These are phyloP conservation scores for Arabidopsis suecica DNA, from an alignment of 345 rosid genomes.

Conservation along the genomic window DNA sequence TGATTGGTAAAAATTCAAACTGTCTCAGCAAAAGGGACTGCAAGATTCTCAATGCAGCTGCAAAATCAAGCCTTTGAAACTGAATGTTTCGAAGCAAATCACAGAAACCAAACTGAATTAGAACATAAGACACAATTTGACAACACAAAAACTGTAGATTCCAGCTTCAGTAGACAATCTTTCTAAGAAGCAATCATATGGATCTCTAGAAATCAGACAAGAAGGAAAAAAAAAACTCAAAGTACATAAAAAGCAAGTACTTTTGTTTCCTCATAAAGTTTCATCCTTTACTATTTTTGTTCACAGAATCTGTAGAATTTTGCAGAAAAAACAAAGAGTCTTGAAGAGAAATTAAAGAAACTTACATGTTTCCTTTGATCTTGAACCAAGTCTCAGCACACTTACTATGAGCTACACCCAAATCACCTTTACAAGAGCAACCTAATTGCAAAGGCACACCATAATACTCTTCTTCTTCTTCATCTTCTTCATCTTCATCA, in stretches of 20 bases:
- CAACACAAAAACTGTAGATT: slow-evolving; percentile 32
- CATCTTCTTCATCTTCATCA: slow-evolving; percentile 13
- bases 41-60: slow-evolving; percentile 22
- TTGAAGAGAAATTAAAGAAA: slow-evolving; percentile 1
- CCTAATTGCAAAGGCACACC: slow-evolving; percentile 59
- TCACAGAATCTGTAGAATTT: slow-evolving; percentile 23
- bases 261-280: slow-evolving; percentile 34
- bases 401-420: slow-evolving; percentile 60
- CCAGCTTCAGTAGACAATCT: slow-evolving; percentile 37
- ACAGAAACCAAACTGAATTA: slow-evolving; percentile 1
- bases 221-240: neutral
- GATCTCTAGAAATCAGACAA: slow-evolving; percentile 43
- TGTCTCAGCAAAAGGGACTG: slow-evolving; percentile 12
- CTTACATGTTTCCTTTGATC: slow-evolving; percentile 65
- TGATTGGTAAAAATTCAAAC: slow-evolving; percentile 13
- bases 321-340: neutral
- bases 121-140: slow-evolving; percentile 20
- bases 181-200: slow-evolving; percentile 34
- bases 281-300: slow-evolving; percentile 16
- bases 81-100: slow-evolving; percentile 23
- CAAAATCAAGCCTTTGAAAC: slow-evolving; percentile 21
- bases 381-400: slow-evolving; percentile 79
- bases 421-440: slow-evolving; percentile 63
- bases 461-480: slow-evolving; percentile 44
- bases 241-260: slow-evolving; percentile 23